A percentile compares a stretch with the other conserved stretches of the same genome.
Evolutionary conservation across 371 early-diverging fungal species (phyloP).

Genomic region (Funneliformis caledonium): DNA sequence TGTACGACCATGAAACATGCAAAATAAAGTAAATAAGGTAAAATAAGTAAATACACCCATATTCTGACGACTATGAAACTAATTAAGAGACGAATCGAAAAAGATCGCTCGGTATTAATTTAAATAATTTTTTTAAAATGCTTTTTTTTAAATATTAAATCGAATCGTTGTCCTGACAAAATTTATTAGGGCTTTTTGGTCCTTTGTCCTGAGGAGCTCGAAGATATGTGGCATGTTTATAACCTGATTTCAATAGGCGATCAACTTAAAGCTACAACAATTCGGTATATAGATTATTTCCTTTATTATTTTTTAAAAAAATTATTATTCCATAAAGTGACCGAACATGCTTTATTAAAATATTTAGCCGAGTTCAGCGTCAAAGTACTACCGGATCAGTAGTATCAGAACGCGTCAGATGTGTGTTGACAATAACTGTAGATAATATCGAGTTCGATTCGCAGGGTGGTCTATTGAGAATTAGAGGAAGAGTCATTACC

Average conservation of each 20-base stretch:
- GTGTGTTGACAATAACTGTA: constrained; percentile 85
- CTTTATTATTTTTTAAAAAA: not conserved
- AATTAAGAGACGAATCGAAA: constrained; percentile 63
- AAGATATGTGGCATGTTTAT: constrained; percentile 99
- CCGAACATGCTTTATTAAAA: not conserved
- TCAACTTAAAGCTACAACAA: constrained; percentile 81
- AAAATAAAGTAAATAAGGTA: too few species aligned
- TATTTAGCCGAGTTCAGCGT: constrained; percentile 76
- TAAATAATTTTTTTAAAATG: not conserved
- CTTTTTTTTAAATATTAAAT: not conserved
- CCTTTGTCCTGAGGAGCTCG: constrained; percentile 84
- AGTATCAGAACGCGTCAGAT: constrained; percentile 81
- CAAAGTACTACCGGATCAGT: constrained; percentile 88
- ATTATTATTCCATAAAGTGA: too few species aligned
- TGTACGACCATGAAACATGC: not conserved
- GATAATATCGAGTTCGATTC: constrained; percentile 90
- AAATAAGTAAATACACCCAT: too few species aligned
- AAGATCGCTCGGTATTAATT: constrained; percentile 53
- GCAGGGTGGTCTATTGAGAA: constrained; percentile 80
- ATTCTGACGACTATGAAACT: constrained; percentile 51
- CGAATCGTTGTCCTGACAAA: not conserved
- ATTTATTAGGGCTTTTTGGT: constrained; percentile 59
- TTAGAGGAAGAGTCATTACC: constrained; percentile 84
- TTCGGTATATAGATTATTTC: constrained; percentile 62
- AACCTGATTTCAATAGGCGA: constrained; percentile 91